These are phyloP conservation scores for Aspergillus vadensis DNA, from an alignment of 2,329 filamentous ascomycete genomes.

Conservation along the genomic window DNA sequence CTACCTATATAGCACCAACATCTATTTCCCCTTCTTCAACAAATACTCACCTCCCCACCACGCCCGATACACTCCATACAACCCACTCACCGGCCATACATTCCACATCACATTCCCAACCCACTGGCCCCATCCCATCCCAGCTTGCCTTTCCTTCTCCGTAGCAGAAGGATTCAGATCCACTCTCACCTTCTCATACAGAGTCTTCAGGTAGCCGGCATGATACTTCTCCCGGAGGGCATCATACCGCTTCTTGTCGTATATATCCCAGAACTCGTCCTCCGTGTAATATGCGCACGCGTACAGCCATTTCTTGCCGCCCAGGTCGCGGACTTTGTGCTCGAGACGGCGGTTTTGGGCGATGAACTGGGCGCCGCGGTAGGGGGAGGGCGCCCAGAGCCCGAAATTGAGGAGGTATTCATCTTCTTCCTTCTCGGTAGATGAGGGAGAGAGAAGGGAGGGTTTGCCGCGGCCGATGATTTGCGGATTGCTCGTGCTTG, in stretches of 20 bases:
- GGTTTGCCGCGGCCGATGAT: not conserved
- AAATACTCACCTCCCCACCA: constrained; percentile 29
- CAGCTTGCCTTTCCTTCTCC: not conserved
- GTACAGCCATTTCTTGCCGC: constrained; percentile 85
- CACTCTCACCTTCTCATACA: constrained; percentile 27
- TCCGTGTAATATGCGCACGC: constrained; percentile 82
- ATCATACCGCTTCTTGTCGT: constrained; percentile 43
- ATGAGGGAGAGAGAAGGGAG: not conserved
- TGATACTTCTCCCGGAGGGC: constrained; percentile 42
- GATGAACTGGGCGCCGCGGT: constrained; percentile 58
- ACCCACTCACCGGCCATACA: constrained; percentile 28
- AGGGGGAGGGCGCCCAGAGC: constrained; percentile 78
- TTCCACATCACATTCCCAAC: constrained; percentile 21
- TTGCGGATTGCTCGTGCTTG: constrained; percentile 10
- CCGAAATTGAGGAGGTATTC: constrained; percentile 55
- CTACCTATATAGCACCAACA: not conserved
- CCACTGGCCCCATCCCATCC: constrained; percentile 16
- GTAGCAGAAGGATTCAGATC: constrained; percentile 6
- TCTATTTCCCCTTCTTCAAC: constrained; percentile 5
- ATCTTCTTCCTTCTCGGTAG: constrained; percentile 27
- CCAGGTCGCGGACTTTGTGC: constrained; percentile 65
- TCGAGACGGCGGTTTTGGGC: constrained; percentile 71
- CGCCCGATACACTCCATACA: constrained; percentile 29
- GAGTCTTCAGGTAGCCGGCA: constrained; percentile 28
- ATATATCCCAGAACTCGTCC: constrained; percentile 48